Percentiles rank a stretch among this genome's conserved stretches.
These are phyloP conservation scores for Solanum dulcamara DNA, from an alignment of 257 asterid genomes.

Conservation along the genomic window DNA sequence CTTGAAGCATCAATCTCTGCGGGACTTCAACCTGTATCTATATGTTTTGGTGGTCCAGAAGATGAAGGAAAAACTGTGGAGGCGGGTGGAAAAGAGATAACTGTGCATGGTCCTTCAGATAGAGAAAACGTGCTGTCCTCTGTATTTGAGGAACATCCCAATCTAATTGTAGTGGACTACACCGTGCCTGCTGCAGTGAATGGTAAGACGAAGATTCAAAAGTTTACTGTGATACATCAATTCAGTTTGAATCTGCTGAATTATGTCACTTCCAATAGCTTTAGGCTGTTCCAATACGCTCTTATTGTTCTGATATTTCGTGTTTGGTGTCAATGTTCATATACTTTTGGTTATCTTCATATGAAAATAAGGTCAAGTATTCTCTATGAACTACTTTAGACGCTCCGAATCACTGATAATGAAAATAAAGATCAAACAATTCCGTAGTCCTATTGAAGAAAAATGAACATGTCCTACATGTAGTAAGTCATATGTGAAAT, in stretches of 20 bases:
- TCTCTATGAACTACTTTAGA: not conserved
- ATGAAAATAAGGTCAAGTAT: not conserved
- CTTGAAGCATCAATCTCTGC: conserved; percentile 88
- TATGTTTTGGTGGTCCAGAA: conserved; percentile 63
- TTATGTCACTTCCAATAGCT: not conserved
- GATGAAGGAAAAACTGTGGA: conserved; percentile 61
- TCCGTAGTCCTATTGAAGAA: not conserved
- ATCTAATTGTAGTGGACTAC: conserved; percentile 73
- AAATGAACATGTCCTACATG: not conserved
- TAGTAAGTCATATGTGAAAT: not conserved
- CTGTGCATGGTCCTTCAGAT: conserved; percentile 53
- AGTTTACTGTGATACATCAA: not conserved
- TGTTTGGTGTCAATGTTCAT: not conserved
- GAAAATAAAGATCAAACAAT: not conserved
- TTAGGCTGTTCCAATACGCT: not conserved
- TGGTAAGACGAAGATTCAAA: conserved; percentile 26
- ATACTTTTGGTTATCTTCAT: not conserved
- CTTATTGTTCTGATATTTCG: not conserved
- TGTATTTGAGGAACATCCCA: conserved; percentile 43
- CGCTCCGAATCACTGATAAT: not conserved
- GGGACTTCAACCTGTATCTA: conserved; percentile 67
- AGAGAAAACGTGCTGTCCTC: conserved; percentile 46
- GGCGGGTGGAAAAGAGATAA: conserved; percentile 57
- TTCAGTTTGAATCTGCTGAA: not conserved
- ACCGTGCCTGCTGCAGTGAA: conserved; percentile 78